phyloP scores from a whole-genome alignment of 2,329 filamentous ascomycete genomes.

The Diaporthe citri region DNA sequence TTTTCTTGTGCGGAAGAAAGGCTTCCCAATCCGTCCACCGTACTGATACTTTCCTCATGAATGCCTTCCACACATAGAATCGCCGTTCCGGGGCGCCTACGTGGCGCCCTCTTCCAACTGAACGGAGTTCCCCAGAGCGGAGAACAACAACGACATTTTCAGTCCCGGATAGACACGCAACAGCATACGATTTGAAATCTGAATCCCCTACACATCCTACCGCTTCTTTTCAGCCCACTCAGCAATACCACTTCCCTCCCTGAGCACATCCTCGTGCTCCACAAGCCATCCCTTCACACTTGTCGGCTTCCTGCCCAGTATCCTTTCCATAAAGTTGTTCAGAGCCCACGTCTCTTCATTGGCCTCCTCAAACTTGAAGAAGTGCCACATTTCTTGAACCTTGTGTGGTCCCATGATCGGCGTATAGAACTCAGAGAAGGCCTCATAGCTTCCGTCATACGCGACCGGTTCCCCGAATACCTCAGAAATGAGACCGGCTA shows the following conservation, averaged over 20 bases:
- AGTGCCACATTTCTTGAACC: neutral
- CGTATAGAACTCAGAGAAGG: neutral
- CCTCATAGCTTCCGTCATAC: neutral
- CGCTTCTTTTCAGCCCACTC: neutral
- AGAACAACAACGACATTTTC: neutral
- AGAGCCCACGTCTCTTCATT: neutral
- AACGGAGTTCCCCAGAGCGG: accelerated
- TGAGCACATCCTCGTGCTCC: neutral
- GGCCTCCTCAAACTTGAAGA: slow-evolving; percentile 5
- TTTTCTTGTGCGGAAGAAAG: neutral
- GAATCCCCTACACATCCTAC: neutral
- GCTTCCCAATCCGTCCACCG: neutral
- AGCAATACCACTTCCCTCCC: neutral
- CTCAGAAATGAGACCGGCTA: neutral
- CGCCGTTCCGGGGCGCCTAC: neutral
- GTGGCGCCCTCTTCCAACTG: neutral
- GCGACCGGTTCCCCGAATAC: neutral
- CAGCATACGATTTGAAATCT: neutral
- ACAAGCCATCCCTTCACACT: neutral
- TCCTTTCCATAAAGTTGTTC: slow-evolving; percentile 8
- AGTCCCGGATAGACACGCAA: neutral
- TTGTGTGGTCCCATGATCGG: neutral
- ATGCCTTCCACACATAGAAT: neutral
- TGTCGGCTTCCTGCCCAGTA: neutral
- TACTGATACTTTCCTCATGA: neutral